Evolutionary conservation across 2,329 filamentous ascomycete genomes (phyloP), one percentile per base, ranked within the genome.

Genomic region (Conoideocrella luteorostrata): DNA sequence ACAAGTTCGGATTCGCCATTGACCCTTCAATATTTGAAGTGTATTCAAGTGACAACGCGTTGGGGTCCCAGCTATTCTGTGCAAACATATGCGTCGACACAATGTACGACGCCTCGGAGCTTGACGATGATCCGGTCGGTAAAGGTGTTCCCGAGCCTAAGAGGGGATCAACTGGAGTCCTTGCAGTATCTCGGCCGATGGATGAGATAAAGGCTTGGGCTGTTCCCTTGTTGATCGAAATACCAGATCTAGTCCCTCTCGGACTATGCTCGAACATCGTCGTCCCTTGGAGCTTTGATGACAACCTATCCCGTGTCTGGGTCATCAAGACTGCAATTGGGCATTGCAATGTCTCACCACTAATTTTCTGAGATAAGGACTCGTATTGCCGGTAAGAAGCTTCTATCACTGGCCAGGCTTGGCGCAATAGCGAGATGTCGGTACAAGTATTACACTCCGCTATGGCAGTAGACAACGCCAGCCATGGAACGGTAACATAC

Each of bases 341-440:
- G 15, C 30, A 41, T n/a, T 26, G 29, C 17, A 20, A 13, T 3
- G 12, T 28, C n/a, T 13, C 17, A 12, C 30, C 23, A 10, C 13
- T 21, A 12, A n/a, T 42, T 9, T 42, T 28, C 12, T 12, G 13
- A 10, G 38, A 43, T 13, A 11, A 30, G 10, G 34, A 32, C 12
- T 18, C 40, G 26, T 50, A 45, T 17, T 34, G 46, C 17, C 35
- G 34, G 22, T 48, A 50, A 10, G 41, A 44, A 3, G 43, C 41
- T 41, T 46, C 48, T 9, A 50, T 36, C 4, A 46, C 11, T 7
- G 46, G 48, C 48, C 46, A 50, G 17, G 37, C 46, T 21, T 32
- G 37, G 4, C 35, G 24, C 10, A 50, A 6, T n/a, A 50, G 30
- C 4, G 37, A 9, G 9, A 17, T 18, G 12, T 50, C 48, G 2